Conservation (phyloP, 2,329 filamentous ascomycete species). For the Clarireedia hainanense region DNA sequence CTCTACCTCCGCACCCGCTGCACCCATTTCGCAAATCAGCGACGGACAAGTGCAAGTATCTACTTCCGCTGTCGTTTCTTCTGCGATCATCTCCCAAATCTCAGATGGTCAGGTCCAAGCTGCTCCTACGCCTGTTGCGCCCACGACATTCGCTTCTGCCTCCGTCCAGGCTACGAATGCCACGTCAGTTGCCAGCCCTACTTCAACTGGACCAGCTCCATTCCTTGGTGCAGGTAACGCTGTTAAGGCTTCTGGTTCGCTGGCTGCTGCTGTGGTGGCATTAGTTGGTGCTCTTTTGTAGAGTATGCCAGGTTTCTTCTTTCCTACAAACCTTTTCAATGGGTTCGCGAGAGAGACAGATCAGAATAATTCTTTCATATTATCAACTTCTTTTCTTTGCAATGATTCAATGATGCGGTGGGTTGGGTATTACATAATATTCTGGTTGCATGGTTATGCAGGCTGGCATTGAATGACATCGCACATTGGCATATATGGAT, state of each 20-base stretch:
- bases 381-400: too few relatives aligned
- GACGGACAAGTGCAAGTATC: neutral
- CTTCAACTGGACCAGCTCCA: slow-evolving; percentile 20
- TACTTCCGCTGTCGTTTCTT: neutral
- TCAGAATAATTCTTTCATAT: too few relatives aligned
- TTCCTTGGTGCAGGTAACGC: slow-evolving; percentile 31
- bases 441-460: neutral
- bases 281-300: slow-evolving; percentile 13
- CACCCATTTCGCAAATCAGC: too few relatives aligned
- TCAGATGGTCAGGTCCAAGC: slow-evolving; percentile 2
- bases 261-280: neutral
- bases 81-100: neutral
- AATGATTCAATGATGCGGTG: neutral
- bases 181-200: neutral
- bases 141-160: slow-evolving; percentile 14
- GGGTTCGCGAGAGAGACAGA: too few relatives aligned
- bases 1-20: too few relatives aligned
- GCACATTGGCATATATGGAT: too few relatives aligned
- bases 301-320: neutral
- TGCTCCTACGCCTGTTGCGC: slow-evolving; percentile 20
- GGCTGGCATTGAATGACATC: too few relatives aligned
- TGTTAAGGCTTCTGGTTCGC: slow-evolving; percentile 24
- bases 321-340: too few relatives aligned
- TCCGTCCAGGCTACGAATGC: slow-evolving; percentile 17
- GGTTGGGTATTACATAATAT: neutral